Conservation (phyloP, 2,329 filamentous ascomycete genomes). For the Fusarium gaditjirri region DNA sequence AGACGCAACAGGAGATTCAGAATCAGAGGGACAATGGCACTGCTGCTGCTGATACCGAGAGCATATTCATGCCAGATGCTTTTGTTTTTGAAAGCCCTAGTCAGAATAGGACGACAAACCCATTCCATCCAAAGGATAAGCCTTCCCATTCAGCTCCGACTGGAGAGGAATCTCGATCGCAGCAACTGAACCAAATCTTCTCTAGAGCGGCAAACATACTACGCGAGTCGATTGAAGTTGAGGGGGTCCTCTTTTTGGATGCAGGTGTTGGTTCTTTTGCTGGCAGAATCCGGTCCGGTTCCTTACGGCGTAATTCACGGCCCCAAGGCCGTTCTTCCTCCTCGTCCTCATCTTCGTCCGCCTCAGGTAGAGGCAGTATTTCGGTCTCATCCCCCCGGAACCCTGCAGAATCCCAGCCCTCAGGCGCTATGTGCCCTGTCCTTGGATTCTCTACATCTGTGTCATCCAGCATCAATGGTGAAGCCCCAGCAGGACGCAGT, state of each 20-base stretch:
- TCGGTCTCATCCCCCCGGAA: conserved; percentile 16
- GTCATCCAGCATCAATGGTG: conserved; percentile 48
- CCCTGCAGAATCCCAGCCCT: conserved; percentile 40
- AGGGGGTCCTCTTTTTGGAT: conserved; percentile 50
- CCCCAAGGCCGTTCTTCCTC: conserved; percentile 2
- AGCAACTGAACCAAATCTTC: conserved; percentile 46
- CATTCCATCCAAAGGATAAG: background rate
- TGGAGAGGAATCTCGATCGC: conserved; percentile 10
- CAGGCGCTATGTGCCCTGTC: conserved; percentile 42
- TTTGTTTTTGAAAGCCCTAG: conserved; percentile 20
- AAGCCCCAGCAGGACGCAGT: conserved; percentile 5
- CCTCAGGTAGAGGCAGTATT: background rate
- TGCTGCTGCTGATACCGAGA: background rate
- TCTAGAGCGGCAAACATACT: conserved; percentile 58
- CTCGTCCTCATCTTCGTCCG: conserved; percentile 20
- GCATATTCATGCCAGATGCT: background rate
- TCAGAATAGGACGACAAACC: background rate
- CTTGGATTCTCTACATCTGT: conserved; percentile 53
- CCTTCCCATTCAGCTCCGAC: background rate
- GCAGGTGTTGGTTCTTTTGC: conserved; percentile 44
- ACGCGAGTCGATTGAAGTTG: conserved; percentile 54
- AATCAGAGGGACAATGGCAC: background rate
- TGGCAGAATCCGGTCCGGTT: conserved; percentile 4
- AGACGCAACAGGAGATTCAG: conserved; percentile 16
- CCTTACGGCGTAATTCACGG: background rate